A percentile compares a stretch with the other conserved stretches of the same genome.
Conservation (phyloP, 1,284 basidiomycete species). For the Pholiota adiposa region DNA sequence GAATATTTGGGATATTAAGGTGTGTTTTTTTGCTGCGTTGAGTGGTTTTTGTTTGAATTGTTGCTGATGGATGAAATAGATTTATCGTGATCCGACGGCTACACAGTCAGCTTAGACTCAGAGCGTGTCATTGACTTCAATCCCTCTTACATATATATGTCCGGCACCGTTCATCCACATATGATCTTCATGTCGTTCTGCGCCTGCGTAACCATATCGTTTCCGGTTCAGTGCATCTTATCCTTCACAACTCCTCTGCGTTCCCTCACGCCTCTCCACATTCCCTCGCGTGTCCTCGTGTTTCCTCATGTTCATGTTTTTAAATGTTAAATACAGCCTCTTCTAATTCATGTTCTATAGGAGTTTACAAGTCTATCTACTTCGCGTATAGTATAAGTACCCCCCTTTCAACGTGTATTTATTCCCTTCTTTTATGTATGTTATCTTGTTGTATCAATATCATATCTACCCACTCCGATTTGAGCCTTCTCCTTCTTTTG, state of each 20-base stretch:
- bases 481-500: too few species aligned
- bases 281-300: not conserved
- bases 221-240: not conserved
- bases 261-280: too few species aligned
- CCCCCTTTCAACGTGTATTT: not conserved
- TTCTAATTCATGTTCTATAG: not conserved
- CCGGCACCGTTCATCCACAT: too few species aligned
- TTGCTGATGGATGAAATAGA: conserved; percentile 41
- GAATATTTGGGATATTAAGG: conserved; percentile 80
- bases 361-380: not conserved
- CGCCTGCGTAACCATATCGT: not conserved
- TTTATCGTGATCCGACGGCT: conserved; percentile 74
- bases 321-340: not conserved
- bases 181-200: too few species aligned
- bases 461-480: not conserved
- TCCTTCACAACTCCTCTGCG: too few species aligned
- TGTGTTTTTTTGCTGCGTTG: conserved; percentile 37
- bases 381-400: not conserved
- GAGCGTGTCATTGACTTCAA: too few species aligned
- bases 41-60: not conserved
- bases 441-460: conserved; percentile 3
- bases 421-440: not conserved
- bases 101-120: conserved; percentile 39
- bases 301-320: not conserved
- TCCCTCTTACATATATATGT: too few species aligned